Percentiles rank a stretch among this genome's conserved stretches.
Evolutionary conservation across 306 rosid species (phyloP).

Genomic region (Hippophae rhamnoides): DNA sequence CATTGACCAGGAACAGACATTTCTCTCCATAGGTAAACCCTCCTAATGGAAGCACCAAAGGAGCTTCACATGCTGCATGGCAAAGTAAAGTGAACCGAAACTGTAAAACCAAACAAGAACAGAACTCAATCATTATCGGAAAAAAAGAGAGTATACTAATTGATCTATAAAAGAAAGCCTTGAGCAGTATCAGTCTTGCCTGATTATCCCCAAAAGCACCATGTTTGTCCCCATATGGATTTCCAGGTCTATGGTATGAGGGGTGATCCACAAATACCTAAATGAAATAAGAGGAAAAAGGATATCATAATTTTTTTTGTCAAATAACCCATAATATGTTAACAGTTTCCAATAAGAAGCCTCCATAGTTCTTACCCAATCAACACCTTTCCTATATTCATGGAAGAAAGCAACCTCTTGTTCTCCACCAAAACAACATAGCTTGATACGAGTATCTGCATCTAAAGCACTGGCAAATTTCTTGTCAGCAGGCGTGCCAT

Average conservation of each 20-base stretch:
- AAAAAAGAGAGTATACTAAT: constrained; percentile 3
- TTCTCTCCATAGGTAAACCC: constrained; percentile 74
- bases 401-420: constrained; percentile 75
- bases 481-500: constrained; percentile 44
- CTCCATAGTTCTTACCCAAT: constrained; percentile 51
- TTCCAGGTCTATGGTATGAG: constrained; percentile 74
- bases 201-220: constrained; percentile 86
- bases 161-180: constrained; percentile 11
- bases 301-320: constrained; percentile 1
- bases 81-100: constrained; percentile 91
- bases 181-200: constrained; percentile 27
- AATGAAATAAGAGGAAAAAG: constrained; percentile 11
- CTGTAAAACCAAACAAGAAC: constrained; percentile 61
- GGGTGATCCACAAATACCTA: constrained; percentile 86
- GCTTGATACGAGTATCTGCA: constrained; percentile 17
- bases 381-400: constrained; percentile 66
- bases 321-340: neutral
- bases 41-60: constrained; percentile 79
- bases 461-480: constrained; percentile 40
- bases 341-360: neutral
- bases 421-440: constrained; percentile 49
- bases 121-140: constrained; percentile 29
- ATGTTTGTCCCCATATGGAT: constrained; percentile 60
- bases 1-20: constrained; percentile 64
- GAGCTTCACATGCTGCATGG: constrained; percentile 95